Evolutionary conservation across 2,329 filamentous ascomycete genomes (phyloP).

Genomic region (Alternaria brassicae): DNA sequence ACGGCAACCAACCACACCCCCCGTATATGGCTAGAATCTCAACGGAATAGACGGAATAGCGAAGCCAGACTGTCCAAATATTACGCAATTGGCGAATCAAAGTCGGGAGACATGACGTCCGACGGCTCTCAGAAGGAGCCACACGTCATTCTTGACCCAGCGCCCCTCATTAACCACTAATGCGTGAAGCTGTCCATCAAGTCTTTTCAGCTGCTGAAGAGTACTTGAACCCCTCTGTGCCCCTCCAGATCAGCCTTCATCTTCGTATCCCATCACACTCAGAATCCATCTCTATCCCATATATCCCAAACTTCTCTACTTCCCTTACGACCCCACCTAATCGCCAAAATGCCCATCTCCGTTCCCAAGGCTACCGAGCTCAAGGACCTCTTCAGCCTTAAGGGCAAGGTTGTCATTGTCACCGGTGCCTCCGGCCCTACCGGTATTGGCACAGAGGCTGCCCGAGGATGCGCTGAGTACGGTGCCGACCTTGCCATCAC

Average conservation of each 20-base stretch:
- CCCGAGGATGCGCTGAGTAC: constrained; percentile 69
- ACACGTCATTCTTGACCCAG: constrained; percentile 39
- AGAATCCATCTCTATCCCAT: constrained; percentile 7
- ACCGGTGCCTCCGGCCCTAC: constrained; percentile 66
- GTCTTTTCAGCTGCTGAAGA: constrained; percentile 25
- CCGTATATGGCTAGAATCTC: constrained; percentile 27
- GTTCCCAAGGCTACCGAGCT: constrained; percentile 66
- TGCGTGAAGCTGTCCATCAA: constrained; percentile 29
- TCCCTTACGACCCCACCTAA: constrained; percentile 27
- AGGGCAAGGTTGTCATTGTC: constrained; percentile 62
- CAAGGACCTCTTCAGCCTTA: constrained; percentile 62
- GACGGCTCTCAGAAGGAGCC: constrained; percentile 18
- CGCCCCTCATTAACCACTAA: constrained; percentile 41
- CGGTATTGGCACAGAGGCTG: constrained; percentile 72
- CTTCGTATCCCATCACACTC: constrained; percentile 21
- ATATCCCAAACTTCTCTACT: neutral
- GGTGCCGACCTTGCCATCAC: constrained; percentile 72
- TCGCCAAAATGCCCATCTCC: constrained; percentile 52
- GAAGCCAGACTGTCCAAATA: constrained; percentile 31
- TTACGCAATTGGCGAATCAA: constrained; percentile 30
- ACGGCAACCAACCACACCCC: constrained; percentile 27
- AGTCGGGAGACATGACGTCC: constrained; percentile 27
- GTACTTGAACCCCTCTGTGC: constrained; percentile 45
- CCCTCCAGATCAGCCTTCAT: constrained; percentile 20
- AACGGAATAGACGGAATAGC: constrained; percentile 21